phyloP scores from a whole-genome alignment of 1,139 yeast species.

The Yamadazyma atlantica region DNA sequence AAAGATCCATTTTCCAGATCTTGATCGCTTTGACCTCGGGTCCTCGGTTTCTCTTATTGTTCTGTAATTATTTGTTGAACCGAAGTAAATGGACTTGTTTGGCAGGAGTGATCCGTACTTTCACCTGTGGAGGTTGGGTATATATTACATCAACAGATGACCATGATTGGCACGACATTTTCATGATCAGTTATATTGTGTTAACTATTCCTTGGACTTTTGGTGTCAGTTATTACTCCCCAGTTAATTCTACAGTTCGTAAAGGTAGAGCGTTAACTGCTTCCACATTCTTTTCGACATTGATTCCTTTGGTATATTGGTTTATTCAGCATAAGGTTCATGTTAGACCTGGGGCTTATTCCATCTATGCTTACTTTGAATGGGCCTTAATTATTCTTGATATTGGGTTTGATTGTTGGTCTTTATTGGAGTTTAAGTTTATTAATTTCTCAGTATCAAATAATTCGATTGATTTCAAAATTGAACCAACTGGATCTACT shows the following conservation, averaged over 20 bases:
- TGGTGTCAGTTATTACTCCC: slow-evolving; percentile 55
- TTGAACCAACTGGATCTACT: slow-evolving; percentile 1
- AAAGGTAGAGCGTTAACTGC: slow-evolving; percentile 56
- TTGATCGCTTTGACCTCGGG: slow-evolving; percentile 78
- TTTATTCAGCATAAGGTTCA: slow-evolving; percentile 93
- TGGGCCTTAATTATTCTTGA: slow-evolving; percentile 87
- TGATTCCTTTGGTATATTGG: slow-evolving; percentile 83
- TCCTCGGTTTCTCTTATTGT: slow-evolving; percentile 77
- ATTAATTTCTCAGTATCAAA: slow-evolving; percentile 42
- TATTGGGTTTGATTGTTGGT: slow-evolving; percentile 79
- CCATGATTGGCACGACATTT: slow-evolving; percentile 93
- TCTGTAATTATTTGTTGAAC: slow-evolving; percentile 54
- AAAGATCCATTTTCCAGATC: slow-evolving; percentile 86
- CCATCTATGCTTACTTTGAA: slow-evolving; percentile 90
- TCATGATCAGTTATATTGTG: slow-evolving; percentile 87
- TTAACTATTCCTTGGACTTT: slow-evolving; percentile 92
- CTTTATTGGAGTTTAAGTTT: slow-evolving; percentile 65
- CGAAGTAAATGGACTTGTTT: slow-evolving; percentile 25
- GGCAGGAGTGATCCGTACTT: slow-evolving; percentile 75
- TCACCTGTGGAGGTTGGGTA: slow-evolving; percentile 98
- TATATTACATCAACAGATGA: slow-evolving; percentile 96
- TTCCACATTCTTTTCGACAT: slow-evolving; percentile 60
- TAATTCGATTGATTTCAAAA: slow-evolving; percentile 5
- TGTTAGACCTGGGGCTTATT: slow-evolving; percentile 88
- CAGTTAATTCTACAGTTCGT: slow-evolving; percentile 47